These are phyloP conservation scores for Cryptococcus neoformans DNA, from an alignment of 1,284 basidiomycete species.

Conservation along the genomic window DNA sequence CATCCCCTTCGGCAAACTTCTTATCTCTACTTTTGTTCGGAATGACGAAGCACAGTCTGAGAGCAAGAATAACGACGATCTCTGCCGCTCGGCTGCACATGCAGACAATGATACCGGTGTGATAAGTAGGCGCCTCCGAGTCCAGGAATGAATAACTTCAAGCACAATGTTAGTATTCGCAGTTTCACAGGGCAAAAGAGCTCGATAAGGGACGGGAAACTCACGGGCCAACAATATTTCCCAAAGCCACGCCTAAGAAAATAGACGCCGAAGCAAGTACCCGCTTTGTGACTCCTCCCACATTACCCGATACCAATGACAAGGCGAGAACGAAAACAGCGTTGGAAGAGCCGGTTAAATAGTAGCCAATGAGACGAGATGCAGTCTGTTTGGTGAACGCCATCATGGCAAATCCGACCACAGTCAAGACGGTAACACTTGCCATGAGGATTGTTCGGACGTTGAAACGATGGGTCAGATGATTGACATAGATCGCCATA, in stretches of 20 bases:
- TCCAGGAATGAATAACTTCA: conserved; percentile 28
- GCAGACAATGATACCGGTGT: conserved; percentile 48
- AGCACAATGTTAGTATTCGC: background rate
- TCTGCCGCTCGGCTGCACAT: conserved; percentile 45
- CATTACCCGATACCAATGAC: conserved; percentile 51
- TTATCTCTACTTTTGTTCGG: conserved; percentile 44
- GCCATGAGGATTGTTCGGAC: conserved; percentile 32
- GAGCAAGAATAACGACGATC: conserved; percentile 44
- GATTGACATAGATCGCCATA: conserved; percentile 25
- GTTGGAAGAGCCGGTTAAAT: conserved; percentile 49
- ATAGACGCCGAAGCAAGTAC: conserved; percentile 24
- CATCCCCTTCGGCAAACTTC: conserved; percentile 40
- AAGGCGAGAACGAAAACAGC: conserved; percentile 51
- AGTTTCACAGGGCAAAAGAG: background rate
- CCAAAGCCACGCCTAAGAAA: conserved; percentile 32
- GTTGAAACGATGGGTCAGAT: conserved; percentile 26
- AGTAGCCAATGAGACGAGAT: conserved; percentile 27
- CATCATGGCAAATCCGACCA: conserved; percentile 36
- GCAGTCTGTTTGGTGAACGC: conserved; percentile 27
- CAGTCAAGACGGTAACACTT: conserved; percentile 26
- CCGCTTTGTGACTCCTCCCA: conserved; percentile 52
- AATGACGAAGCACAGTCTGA: conserved; percentile 43
- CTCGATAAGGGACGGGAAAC: background rate
- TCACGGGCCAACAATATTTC: conserved; percentile 50
- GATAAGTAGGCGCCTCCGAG: conserved; percentile 46